Evolutionary conservation across 1,284 basidiomycete genomes (phyloP).

Genomic region (Pterulicium gracile): DNA sequence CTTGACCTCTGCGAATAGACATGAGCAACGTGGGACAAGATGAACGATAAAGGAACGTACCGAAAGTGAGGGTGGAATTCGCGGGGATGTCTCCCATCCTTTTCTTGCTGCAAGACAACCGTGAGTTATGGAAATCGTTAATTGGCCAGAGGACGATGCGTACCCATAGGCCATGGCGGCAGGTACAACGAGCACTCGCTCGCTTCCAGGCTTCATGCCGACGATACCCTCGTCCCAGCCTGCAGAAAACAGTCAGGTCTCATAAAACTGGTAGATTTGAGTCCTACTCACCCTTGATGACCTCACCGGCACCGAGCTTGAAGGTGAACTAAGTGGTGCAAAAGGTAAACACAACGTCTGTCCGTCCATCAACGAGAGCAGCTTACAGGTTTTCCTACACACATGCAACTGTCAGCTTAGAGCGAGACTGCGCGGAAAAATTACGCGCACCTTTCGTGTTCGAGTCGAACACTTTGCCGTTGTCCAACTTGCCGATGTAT

Average conservation of each 20-base stretch:
- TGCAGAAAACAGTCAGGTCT: too few species aligned
- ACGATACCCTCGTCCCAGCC: slow-evolving; percentile 88
- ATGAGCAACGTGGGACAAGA: not conserved
- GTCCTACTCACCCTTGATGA: slow-evolving; percentile 73
- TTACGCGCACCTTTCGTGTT: slow-evolving; percentile 83
- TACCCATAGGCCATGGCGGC: slow-evolving; percentile 57
- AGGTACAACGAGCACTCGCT: slow-evolving; percentile 77
- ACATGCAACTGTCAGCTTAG: slow-evolving; percentile 7
- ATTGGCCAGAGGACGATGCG: not conserved
- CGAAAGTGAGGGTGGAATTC: slow-evolving; percentile 64
- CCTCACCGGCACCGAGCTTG: slow-evolving; percentile 80
- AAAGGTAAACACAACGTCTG: not conserved
- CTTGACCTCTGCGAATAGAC: slow-evolving; percentile 54
- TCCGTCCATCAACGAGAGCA: not conserved
- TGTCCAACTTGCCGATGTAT: slow-evolving; percentile 81
- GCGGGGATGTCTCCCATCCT: slow-evolving; percentile 43
- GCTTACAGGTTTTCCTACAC: slow-evolving; percentile 1
- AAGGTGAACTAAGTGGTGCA: slow-evolving; percentile 65
- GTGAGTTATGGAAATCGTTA: not conserved
- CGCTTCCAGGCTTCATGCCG: slow-evolving; percentile 89
- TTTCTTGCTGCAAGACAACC: slow-evolving; percentile 28
- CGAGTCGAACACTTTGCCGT: slow-evolving; percentile 83
- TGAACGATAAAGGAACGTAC: slow-evolving; percentile 29
- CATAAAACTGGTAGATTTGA: too few species aligned
- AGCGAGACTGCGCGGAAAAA: slow-evolving; percentile 17